Conservation (phyloP, 202 grass and related monocot genomes). For the Carex sylvatica region DNA sequence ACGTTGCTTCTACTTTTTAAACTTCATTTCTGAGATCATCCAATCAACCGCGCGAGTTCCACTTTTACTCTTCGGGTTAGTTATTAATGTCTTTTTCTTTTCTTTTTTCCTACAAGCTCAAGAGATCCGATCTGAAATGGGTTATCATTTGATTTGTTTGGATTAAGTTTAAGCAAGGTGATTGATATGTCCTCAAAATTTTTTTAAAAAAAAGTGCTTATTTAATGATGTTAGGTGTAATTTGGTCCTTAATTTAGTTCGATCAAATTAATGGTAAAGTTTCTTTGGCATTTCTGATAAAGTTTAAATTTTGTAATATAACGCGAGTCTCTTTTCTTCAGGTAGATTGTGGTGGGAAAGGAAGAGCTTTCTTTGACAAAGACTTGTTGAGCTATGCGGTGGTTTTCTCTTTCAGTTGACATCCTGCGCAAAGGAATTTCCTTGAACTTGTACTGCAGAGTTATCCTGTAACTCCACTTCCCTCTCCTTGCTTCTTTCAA, state of each 20-base stretch:
- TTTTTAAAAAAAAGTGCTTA: not conserved
- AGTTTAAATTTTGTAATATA: not conserved
- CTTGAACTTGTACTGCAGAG: conserved; percentile 78
- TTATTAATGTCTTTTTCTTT: not conserved
- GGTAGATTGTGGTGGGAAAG: conserved; percentile 7
- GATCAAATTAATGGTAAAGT: not conserved
- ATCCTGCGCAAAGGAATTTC: conserved; percentile 52
- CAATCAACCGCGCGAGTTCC: not conserved
- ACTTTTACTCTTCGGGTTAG: not conserved
- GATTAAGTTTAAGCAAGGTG: not conserved
- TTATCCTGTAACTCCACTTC: conserved; percentile 58
- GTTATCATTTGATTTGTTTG: conserved; percentile 6
- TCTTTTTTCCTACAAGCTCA: not conserved
- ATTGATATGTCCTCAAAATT: not conserved
- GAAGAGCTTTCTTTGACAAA: conserved; percentile 14
- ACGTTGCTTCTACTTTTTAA: conserved; percentile 1
- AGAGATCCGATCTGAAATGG: conserved; percentile 22
- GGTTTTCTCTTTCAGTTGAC: conserved; percentile 58
- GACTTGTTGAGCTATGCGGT: conserved; percentile 53
- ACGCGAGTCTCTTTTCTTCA: not conserved
- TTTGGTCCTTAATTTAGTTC: not conserved
- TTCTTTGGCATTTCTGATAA: conserved; percentile 8
- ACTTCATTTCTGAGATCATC: not conserved
- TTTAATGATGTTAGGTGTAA: not conserved
- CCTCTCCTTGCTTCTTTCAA: not conserved